Evolutionary conservation across 75 land plant genomes (phyloP), one percentile per base, ranked within the genome.

Genomic region (Pinus tabuliformis): DNA sequence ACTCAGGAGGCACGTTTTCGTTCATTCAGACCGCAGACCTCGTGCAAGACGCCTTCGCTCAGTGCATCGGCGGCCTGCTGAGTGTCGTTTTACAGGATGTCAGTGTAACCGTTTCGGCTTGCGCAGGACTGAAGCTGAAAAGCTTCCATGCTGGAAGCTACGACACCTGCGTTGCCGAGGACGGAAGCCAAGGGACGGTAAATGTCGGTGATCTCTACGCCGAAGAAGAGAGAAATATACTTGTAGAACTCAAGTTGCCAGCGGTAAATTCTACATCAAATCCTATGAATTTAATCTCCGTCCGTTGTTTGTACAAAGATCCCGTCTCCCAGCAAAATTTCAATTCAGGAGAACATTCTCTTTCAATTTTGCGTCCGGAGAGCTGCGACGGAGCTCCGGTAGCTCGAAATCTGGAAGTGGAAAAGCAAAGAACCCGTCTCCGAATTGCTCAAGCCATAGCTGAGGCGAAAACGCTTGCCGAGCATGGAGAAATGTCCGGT

Each of bases 221-320:
- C 24, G 90, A 88, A 56, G 95, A 95, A 76, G 93, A 87, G 78
- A 84, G 92, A 76, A 91, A 95, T 72, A 72, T 93, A 16, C 77
- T 95, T 61, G 70, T 95, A 54, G 98, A 95, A 57, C 66, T 95
- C 11, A 75, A 75, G 57, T 83, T 92, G 1, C 90, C 98, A 11
- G 36, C 83, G 18, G 20, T 56, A 18, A 11, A 68, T 1, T 36
- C 70, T 1, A 54, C 70, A 0, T n/a, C 14, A 18, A 58, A 77
- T 74, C 20, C 33, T 33, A 33, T 33, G 33, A 33, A 33, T 33
- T 33, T 33, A 33, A 33, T 33, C 33, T 33, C 33, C 77, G 76
- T 74, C 86, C 59, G 83, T 86, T 14, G 75, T 80, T 37, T 88
- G 83, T 60, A 33, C 2, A 33, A 33, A 33, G 33, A 33, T 33